phyloP scores from a whole-genome alignment of 2,329 filamentous ascomycete species.

The Cladosporium sphaerospermum region DNA sequence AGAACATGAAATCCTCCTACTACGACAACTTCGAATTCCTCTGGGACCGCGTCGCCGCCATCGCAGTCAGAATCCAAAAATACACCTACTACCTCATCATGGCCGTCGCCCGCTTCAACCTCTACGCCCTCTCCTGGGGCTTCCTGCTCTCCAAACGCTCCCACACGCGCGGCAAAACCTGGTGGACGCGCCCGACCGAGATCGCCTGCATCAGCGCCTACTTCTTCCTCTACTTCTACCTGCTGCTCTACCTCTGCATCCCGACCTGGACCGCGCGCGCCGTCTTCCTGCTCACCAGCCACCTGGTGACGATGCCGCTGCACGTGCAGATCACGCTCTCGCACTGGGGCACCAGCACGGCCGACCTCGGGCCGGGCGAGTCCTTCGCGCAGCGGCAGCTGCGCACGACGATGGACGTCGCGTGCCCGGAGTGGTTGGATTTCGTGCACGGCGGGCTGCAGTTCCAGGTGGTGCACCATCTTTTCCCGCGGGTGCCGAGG shows the following conservation, averaged over 20 bases:
- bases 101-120: constrained; percentile 76
- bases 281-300: constrained; percentile 70
- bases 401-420: constrained; percentile 68
- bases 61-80: constrained; percentile 67
- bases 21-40: constrained; percentile 69
- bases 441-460: constrained; percentile 67
- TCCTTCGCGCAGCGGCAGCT: constrained; percentile 89
- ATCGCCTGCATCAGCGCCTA: constrained; percentile 70
- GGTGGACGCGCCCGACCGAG: constrained; percentile 81
- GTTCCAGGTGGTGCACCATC: constrained; percentile 66
- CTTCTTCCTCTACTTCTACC: constrained; percentile 61
- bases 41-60: constrained; percentile 67
- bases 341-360: constrained; percentile 85
- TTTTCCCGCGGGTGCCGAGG: constrained; percentile 62
- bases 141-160: constrained; percentile 66
- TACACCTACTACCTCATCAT: constrained; percentile 81
- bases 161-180: constrained; percentile 67
- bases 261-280: constrained; percentile 10
- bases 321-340: constrained; percentile 88
- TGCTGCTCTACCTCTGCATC: constrained; percentile 4
- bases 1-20: constrained; percentile 68
- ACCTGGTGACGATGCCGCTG: constrained; percentile 72
- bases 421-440: constrained; percentile 65
- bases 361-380: constrained; percentile 74
- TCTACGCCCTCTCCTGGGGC: constrained; percentile 75